Evolutionary conservation across 2,329 filamentous ascomycete genomes (phyloP).

Genomic region (Mycosphaerella arachidis): DNA sequence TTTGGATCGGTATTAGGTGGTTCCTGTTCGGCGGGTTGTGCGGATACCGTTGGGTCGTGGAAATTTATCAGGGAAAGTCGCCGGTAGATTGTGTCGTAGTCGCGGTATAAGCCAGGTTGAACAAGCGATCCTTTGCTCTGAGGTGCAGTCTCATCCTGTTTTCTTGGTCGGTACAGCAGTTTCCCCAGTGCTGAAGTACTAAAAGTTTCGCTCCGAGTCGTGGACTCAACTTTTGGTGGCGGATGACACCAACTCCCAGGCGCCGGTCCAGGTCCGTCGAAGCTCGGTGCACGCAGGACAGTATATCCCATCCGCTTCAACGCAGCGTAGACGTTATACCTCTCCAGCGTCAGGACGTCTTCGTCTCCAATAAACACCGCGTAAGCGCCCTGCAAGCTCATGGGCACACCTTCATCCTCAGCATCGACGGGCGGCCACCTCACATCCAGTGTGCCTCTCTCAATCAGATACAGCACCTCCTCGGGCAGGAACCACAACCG

Average conservation of each 20-base stretch:
- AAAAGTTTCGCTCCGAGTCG: conserved; percentile 34
- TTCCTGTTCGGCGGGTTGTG: conserved; percentile 26
- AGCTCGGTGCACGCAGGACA: conserved; percentile 63
- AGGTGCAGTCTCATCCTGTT: conserved; percentile 2
- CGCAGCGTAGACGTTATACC: conserved; percentile 83
- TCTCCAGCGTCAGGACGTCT: conserved; percentile 62
- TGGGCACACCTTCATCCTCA: conserved; percentile 61
- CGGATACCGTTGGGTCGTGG: conserved; percentile 54
- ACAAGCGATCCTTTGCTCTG: conserved; percentile 45
- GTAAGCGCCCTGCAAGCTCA: conserved; percentile 89
- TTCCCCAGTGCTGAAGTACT: conserved; percentile 13
- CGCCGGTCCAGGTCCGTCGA: conserved; percentile 24
- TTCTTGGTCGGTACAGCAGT: conserved; percentile 11
- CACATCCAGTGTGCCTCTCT: conserved; percentile 80
- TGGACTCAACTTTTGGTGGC: conserved; percentile 1
- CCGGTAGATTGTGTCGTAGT: conserved; percentile 65
- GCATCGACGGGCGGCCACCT: conserved; percentile 62
- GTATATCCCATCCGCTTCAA: conserved; percentile 79
- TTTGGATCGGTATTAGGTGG: conserved; percentile 39
- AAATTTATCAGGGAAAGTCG: conserved; percentile 69
- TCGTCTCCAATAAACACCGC: conserved; percentile 73
- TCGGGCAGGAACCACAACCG: conserved; percentile 79
- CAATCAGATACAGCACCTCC: conserved; percentile 83
- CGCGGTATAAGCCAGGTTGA: conserved; percentile 51
- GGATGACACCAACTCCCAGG: conserved; percentile 24